Evolutionary conservation across 2,329 filamentous ascomycete species (phyloP).

Genomic region (Beauveria sp.): DNA sequence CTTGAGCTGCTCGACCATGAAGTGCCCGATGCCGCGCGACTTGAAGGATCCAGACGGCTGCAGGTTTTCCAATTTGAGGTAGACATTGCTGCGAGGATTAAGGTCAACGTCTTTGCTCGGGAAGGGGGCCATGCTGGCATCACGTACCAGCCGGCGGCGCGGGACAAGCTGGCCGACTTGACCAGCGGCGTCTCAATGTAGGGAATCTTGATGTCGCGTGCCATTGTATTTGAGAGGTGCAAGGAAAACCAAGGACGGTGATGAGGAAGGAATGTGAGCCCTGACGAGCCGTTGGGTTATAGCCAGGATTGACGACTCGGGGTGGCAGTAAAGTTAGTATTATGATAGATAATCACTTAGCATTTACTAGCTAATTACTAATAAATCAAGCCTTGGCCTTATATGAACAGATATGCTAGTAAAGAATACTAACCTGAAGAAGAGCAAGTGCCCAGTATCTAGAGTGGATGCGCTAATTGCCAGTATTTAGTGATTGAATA

Average conservation of each 20-base stretch:
- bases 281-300: neutral
- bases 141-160: conserved; percentile 58
- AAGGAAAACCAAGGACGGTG: neutral
- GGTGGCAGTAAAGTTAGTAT: neutral
- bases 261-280: too few relatives aligned
- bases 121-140: neutral
- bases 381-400: too few relatives aligned
- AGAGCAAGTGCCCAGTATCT: too few relatives aligned
- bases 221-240: neutral
- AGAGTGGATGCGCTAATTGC: too few relatives aligned
- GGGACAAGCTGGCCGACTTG: conserved; percentile 56
- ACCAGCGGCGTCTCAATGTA: conserved; percentile 65
- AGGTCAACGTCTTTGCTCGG: neutral
- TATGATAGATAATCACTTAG: too few relatives aligned
- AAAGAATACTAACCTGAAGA: too few relatives aligned
- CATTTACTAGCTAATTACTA: too few relatives aligned
- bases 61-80: conserved; percentile 74
- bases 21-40: conserved; percentile 66
- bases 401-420: too few relatives aligned
- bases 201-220: conserved; percentile 27
- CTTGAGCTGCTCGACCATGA: conserved; percentile 45
- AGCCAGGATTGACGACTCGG: neutral
- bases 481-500: too few relatives aligned
- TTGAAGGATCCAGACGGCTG: conserved; percentile 84
- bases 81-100: conserved; percentile 51